Percentiles rank a stretch among this genome's conserved stretches.
Evolutionary conservation across 441 rosid genomes (phyloP).

Genomic region (Hypseocharis bilobata): DNA sequence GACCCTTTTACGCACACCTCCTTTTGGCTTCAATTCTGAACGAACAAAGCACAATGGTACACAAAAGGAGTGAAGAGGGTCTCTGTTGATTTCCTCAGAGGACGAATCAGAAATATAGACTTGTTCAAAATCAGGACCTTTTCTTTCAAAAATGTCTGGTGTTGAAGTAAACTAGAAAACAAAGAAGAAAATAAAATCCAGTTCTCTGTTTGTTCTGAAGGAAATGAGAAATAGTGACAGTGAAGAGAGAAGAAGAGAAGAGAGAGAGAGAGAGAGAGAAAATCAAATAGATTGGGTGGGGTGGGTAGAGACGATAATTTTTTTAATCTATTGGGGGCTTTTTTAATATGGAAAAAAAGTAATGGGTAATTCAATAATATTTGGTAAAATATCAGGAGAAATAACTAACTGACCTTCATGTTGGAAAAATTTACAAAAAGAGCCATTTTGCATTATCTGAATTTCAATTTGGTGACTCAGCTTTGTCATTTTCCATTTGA

Average conservation of each 20-base stretch:
- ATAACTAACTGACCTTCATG: not conserved
- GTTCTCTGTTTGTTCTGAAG: conserved; percentile 11
- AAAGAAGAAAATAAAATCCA: conserved; percentile 5
- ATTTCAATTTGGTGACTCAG: too few relatives aligned
- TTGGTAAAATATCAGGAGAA: not conserved
- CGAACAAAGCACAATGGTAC: not conserved
- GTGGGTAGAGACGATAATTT: conserved; percentile 26
- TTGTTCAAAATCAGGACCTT: not conserved
- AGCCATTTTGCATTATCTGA: too few relatives aligned
- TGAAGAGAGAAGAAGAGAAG: conserved; percentile 17
- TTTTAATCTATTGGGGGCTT: not conserved
- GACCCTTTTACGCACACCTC: conserved; percentile 5
- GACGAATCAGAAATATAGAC: too few relatives aligned
- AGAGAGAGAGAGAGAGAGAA: conserved; percentile 6
- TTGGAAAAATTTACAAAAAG: not conserved
- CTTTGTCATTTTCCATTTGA: too few relatives aligned
- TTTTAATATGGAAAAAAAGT: not conserved
- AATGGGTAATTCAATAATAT: not conserved
- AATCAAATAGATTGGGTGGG: conserved; percentile 47
- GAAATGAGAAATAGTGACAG: conserved; percentile 28
- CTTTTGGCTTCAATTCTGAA: not conserved
- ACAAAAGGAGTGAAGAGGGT: conserved; percentile 1
- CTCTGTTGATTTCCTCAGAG: not conserved
- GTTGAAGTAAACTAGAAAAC: conserved; percentile 21
- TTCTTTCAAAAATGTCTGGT: conserved; percentile 17